Percentiles rank a stretch among this genome's conserved stretches.
Evolutionary conservation across 768 basidiomycete species (phyloP).

Genomic region (Cystofilobasidium ferigula): DNA sequence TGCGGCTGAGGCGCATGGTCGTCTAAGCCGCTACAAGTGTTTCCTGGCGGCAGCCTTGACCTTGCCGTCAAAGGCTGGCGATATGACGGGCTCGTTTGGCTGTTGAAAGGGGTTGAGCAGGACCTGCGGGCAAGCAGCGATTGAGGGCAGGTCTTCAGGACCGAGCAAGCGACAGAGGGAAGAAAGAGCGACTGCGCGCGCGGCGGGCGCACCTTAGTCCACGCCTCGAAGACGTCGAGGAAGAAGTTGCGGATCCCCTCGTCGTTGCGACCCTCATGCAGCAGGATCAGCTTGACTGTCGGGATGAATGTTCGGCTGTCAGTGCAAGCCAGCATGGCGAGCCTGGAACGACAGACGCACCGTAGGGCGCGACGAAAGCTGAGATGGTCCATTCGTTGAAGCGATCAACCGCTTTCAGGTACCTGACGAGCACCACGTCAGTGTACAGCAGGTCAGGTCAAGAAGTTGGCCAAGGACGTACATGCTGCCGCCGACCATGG

Average conservation of each 20-base stretch:
- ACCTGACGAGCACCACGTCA: slow-evolving; percentile 47
- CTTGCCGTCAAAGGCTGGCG: slow-evolving; percentile 65
- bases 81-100: slow-evolving; percentile 70
- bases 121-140: slow-evolving; percentile 2
- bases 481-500: slow-evolving; percentile 44
- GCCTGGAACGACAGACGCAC: slow-evolving; percentile 47
- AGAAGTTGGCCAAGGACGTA: slow-evolving; percentile 23
- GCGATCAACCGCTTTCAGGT: slow-evolving; percentile 86
- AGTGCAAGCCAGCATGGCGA: slow-evolving; percentile 29
- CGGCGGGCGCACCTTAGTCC: slow-evolving; percentile 80
- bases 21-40: no score
- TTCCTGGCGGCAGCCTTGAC: slow-evolving; percentile 79
- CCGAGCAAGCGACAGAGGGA: background rate
- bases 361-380: slow-evolving; percentile 86
- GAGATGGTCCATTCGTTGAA: slow-evolving; percentile 99
- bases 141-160: no score
- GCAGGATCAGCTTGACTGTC: slow-evolving; percentile 81
- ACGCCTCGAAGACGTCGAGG: slow-evolving; percentile 90
- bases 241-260: slow-evolving; percentile 73
- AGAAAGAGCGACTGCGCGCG: background rate
- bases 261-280: slow-evolving; percentile 69
- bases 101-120: slow-evolving; percentile 93
- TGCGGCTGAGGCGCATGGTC: background rate
- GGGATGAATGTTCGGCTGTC: background rate
- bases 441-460: background rate